phyloP scores from a whole-genome alignment of 352 stramenopile species.

The Pythium scleroteichum region DNA sequence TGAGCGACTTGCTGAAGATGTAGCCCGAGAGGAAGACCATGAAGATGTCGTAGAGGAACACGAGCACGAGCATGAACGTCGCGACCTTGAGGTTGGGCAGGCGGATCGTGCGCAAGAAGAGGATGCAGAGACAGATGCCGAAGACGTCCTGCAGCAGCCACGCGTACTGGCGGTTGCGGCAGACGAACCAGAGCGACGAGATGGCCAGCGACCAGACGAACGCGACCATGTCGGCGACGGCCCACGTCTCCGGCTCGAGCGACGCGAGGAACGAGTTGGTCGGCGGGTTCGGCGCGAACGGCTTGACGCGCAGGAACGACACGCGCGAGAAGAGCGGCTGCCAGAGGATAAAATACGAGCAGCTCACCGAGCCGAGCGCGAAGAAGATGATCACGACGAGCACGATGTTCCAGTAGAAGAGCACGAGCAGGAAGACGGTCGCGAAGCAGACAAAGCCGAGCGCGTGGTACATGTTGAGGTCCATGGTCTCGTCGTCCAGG shows the following conservation, averaged over 20 bases:
- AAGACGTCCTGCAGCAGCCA: slow-evolving; percentile 95
- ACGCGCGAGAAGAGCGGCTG: slow-evolving; percentile 51
- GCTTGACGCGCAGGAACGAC: slow-evolving; percentile 33
- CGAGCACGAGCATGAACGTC: slow-evolving; percentile 88
- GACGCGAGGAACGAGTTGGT: slow-evolving; percentile 37
- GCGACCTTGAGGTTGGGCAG: slow-evolving; percentile 93
- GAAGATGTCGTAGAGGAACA: slow-evolving; percentile 97
- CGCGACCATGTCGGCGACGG: slow-evolving; percentile 88
- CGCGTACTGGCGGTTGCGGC: slow-evolving; percentile 72
- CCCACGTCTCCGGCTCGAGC: slow-evolving; percentile 60
- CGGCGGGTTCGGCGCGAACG: slow-evolving; percentile 28
- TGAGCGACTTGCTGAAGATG: slow-evolving; percentile 91
- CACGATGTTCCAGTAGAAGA: slow-evolving; percentile 89
- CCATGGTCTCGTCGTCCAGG: slow-evolving; percentile 76
- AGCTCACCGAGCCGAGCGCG: slow-evolving; percentile 55
- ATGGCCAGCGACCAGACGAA: slow-evolving; percentile 53
- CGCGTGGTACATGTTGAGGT: slow-evolving; percentile 88
- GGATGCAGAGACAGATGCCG: slow-evolving; percentile 92
- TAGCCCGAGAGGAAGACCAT: slow-evolving; percentile 95
- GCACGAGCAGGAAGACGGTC: slow-evolving; percentile 86
- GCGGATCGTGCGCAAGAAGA: slow-evolving; percentile 91
- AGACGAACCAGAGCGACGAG: slow-evolving; percentile 71
- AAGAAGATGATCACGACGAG: slow-evolving; percentile 79
- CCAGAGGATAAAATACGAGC: slow-evolving; percentile 60
- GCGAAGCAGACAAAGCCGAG: slow-evolving; percentile 90